Evolutionary conservation across 2,329 filamentous ascomycete genomes (phyloP).

Genomic region (Aspergillus hortae): DNA sequence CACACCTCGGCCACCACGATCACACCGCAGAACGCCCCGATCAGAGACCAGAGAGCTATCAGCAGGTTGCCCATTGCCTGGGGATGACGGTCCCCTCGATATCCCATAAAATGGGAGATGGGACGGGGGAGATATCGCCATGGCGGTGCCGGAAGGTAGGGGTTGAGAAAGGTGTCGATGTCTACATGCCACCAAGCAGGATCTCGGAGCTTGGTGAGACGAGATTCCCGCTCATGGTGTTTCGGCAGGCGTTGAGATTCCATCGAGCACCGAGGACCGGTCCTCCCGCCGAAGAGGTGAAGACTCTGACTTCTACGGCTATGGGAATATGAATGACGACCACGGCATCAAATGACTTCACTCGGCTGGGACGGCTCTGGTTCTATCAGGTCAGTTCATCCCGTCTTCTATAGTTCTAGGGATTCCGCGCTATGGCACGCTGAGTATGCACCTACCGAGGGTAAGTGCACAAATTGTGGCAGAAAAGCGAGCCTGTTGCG

Average conservation of each 20-base stretch:
- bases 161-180: slow-evolving; percentile 74
- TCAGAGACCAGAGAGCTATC: slow-evolving; percentile 59
- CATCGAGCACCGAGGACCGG: background rate
- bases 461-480: no score
- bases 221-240: background rate
- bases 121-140: slow-evolving; percentile 62
- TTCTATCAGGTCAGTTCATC: no score
- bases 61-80: slow-evolving; percentile 55
- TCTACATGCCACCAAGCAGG: slow-evolving; percentile 56
- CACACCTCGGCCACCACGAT: slow-evolving; percentile 58
- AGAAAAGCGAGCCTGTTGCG: no score
- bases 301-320: background rate
- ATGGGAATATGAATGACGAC: background rate
- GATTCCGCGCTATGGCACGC: no score
- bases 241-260: background rate
- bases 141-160: slow-evolving; percentile 62
- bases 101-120: slow-evolving; percentile 66
- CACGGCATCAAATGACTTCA: background rate
- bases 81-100: slow-evolving; percentile 43
- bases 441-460: no score
- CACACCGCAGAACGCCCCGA: slow-evolving; percentile 63
- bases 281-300: background rate
- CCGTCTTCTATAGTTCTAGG: no score
- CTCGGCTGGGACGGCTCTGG: no score
- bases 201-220: slow-evolving; percentile 13